Evolutionary conservation across 805 yeast genomes (phyloP).

Genomic region (Saccharomycopsis sp.): DNA sequence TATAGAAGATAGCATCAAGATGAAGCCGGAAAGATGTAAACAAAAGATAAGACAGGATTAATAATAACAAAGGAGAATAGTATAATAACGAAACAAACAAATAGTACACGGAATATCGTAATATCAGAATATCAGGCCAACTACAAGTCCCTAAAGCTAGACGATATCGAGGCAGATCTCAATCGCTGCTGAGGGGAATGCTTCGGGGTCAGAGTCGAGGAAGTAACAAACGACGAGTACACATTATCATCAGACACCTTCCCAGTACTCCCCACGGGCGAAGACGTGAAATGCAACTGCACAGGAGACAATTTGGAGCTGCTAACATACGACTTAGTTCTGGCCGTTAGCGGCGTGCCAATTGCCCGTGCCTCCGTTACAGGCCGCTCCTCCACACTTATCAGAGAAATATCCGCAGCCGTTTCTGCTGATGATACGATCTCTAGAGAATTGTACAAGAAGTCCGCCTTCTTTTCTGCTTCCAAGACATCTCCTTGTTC

Average conservation of each 20-base stretch:
- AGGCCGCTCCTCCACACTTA: background rate
- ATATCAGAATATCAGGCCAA: too few species aligned
- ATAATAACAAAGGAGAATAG: too few species aligned
- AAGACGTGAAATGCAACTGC: background rate
- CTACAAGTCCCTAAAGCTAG: constrained; percentile 3
- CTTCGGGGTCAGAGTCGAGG: background rate
- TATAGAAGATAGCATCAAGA: too few species aligned
- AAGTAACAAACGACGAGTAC: constrained; percentile 11
- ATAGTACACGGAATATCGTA: background rate
- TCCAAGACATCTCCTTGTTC: too few species aligned
- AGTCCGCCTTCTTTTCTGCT: too few species aligned
- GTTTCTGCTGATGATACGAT: background rate
- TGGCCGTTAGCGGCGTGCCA: background rate
- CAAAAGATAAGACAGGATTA: background rate
- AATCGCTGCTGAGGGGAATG: constrained; percentile 3
- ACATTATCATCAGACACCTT: constrained; percentile 8
- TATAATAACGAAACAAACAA: background rate
- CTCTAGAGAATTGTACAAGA: too few species aligned
- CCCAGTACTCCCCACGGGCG: constrained; percentile 3
- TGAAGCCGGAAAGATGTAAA: too few species aligned
- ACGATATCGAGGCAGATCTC: background rate
- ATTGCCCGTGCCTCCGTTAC: background rate
- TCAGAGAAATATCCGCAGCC: background rate
- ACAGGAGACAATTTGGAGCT: background rate
- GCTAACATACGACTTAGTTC: background rate